These are phyloP conservation scores for Pilobolus umbonatus DNA, from an alignment of 192 early-diverging fungal species.

Conservation along the genomic window DNA sequence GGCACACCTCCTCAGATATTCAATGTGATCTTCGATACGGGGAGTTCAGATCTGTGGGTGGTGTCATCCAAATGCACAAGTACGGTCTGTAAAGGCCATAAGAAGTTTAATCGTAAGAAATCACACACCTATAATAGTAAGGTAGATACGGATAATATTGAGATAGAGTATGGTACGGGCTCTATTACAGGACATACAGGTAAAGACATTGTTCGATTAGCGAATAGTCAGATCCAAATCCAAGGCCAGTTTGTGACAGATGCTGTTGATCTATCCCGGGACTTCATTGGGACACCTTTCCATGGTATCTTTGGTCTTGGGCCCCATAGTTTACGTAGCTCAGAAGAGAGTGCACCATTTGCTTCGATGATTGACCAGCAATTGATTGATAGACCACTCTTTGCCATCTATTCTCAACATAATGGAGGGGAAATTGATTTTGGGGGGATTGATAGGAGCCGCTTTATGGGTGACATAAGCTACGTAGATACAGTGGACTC, in stretches of 20 bases:
- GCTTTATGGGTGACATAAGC: constrained; percentile 45
- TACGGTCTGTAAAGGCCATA: constrained; percentile 19
- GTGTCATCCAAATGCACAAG: constrained; percentile 38
- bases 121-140: constrained; percentile 19
- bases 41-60: constrained; percentile 68
- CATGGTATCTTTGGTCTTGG: constrained; percentile 29
- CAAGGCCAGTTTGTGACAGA: constrained; percentile 4
- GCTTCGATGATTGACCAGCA: constrained; percentile 17
- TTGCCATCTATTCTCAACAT: constrained; percentile 20
- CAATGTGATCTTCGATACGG: constrained; percentile 70
- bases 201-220: constrained; percentile 17
- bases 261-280: constrained; percentile 12
- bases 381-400: constrained; percentile 9
- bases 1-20: constrained; percentile 66
- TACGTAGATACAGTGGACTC: constrained; percentile 47
- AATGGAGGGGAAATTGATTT: constrained; percentile 30
- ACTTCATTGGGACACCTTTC: constrained; percentile 22
- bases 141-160: neutral
- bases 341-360: constrained; percentile 9
- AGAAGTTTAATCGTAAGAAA: constrained; percentile 16
- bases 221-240: constrained; percentile 2
- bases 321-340: constrained; percentile 6
- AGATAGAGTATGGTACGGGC: constrained; percentile 26
- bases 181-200: constrained; percentile 13
- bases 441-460: constrained; percentile 47